Evolutionary conservation across 1,284 basidiomycete genomes (phyloP), one percentile per base, ranked within the genome.

Genomic region (Sanghuangporus baumii): DNA sequence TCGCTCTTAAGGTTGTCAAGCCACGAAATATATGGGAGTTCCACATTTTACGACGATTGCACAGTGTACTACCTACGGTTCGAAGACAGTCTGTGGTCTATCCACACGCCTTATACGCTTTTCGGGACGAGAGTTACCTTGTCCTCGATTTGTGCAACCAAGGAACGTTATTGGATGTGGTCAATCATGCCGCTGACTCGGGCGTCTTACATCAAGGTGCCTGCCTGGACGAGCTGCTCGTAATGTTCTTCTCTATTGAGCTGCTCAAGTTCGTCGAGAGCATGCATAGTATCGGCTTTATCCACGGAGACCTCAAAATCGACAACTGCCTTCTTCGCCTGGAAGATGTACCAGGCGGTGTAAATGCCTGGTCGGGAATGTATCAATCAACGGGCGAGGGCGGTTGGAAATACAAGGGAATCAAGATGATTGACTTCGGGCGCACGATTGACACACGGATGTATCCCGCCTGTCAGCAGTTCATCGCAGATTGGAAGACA

Each of bases 221-320:
- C 6, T 89, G 91, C 69, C 78, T 99, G 31, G 96, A 98, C 69
- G 97, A 99, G 72, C 83, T 97, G 6, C 81, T 99, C 54, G 94
- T 94, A 58, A 85, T 97, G 72, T 99, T 99, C 82, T 99, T 99
- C 81, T 81, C 89, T 36, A 84, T 96, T 69, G 96, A 99, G 74
- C 84, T 99, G 18, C 76, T 98, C 57, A 88, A 89, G 20, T 77
- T 92, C 11, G 76, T 98, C 55, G 93, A 97, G 71, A 87, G 81
- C 23, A 82, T 98, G 73, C 97, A 99, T 73, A 66, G 73, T 8
- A 79, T 81, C 0, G 90, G 91, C 16, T 90, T 98, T 76, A 91
- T 99, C 68, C 97, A 99, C 70, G 96, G 97, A 48, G 97, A 99
- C 76, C 82, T 99, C 69, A 99, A 99, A 81, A 98, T 98, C 72